phyloP scores from a whole-genome alignment of 164 flowering plant species.

The Aristolochia contorta region DNA sequence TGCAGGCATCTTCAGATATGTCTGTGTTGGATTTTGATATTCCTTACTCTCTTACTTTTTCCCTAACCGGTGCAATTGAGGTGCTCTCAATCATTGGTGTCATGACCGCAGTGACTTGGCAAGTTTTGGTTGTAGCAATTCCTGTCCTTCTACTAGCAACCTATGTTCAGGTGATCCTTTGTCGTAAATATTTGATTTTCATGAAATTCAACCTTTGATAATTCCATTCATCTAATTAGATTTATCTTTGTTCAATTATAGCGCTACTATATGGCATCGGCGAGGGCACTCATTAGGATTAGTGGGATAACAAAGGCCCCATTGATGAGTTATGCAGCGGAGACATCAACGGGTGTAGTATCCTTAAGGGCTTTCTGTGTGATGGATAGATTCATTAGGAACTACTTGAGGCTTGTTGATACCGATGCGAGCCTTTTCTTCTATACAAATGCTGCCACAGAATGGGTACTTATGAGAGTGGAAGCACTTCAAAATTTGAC shows the following conservation, averaged over 20 bases:
- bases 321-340: conserved; percentile 66
- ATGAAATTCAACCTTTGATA: neutral
- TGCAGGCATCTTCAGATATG: conserved; percentile 83
- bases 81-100: conserved; percentile 29
- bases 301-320: conserved; percentile 93
- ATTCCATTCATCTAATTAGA: neutral
- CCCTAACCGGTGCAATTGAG: conserved; percentile 29
- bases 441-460: conserved; percentile 59
- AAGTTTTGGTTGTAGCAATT: conserved; percentile 62
- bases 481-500: conserved; percentile 68
- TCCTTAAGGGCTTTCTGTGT: conserved; percentile 65
- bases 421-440: conserved; percentile 66
- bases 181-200: neutral
- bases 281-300: conserved; percentile 66
- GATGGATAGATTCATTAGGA: conserved; percentile 41
- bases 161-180: conserved; percentile 55
- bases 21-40: conserved; percentile 68
- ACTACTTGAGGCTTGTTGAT: conserved; percentile 54
- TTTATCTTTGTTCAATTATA: conserved; percentile 13
- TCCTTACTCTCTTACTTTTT: conserved; percentile 42
- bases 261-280: conserved; percentile 62
- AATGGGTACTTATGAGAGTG: conserved; percentile 68
- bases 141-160: conserved; percentile 29
- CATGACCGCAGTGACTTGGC: conserved; percentile 85
- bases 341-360: conserved; percentile 70